These are phyloP conservation scores for Entophlyctis luteolus DNA, from an alignment of 192 early-diverging fungal genomes.

Conservation along the genomic window DNA sequence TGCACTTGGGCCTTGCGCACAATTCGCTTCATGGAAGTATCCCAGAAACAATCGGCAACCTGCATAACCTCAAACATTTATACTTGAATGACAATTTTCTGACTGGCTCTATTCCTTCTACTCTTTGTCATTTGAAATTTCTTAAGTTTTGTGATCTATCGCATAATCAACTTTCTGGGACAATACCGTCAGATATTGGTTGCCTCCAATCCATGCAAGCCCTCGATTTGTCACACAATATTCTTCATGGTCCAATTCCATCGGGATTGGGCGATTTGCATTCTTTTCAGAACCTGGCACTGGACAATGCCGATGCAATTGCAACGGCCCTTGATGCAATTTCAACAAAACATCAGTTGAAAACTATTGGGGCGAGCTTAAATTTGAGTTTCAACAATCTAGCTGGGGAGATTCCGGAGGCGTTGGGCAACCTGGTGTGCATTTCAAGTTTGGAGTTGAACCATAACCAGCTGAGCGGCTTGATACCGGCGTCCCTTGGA, in stretches of 20 bases:
- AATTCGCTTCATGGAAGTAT: background rate
- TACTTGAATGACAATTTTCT: background rate
- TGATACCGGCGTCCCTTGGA: background rate
- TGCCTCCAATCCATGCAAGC: background rate
- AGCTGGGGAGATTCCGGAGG: background rate
- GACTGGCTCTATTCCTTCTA: background rate
- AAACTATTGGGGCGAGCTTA: no score
- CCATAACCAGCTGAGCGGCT: background rate
- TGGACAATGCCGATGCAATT: background rate
- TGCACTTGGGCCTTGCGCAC: background rate
- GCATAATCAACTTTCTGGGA: background rate
- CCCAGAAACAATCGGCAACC: constrained; percentile 1
- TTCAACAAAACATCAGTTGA: no score
- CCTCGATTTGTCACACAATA: background rate
- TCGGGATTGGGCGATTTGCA: background rate
- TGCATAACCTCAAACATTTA: background rate
- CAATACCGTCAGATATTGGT: constrained; percentile 2
- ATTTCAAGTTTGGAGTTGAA: background rate
- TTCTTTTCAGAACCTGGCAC: background rate
- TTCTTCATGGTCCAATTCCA: constrained; percentile 1
- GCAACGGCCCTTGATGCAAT: background rate
- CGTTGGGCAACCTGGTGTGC: background rate
- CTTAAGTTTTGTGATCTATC: background rate
- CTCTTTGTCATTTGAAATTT: background rate
- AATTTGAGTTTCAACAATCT: no score